Evolutionary conservation across 2,329 filamentous ascomycete species (phyloP).

Genomic region (Colletotrichum sp.): DNA sequence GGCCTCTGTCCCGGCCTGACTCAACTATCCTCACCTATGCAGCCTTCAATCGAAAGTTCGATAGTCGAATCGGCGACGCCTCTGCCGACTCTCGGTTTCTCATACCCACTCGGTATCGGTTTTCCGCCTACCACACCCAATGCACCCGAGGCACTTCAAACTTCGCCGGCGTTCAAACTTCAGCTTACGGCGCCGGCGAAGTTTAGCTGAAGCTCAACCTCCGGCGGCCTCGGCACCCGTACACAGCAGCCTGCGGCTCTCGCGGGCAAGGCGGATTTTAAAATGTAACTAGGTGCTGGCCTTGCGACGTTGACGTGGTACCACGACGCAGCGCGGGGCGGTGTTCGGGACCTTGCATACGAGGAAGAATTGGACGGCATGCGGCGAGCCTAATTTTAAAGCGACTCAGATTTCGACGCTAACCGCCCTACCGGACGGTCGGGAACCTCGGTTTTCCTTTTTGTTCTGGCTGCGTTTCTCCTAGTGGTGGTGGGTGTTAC

Average conservation of each 20-base stretch:
- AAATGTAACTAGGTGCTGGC: neutral
- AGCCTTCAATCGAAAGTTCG: neutral
- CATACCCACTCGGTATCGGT: neutral
- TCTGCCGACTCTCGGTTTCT: neutral
- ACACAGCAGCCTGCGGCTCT: neutral
- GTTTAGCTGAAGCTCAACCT: neutral
- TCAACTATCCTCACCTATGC: fast-evolving
- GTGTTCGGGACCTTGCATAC: neutral
- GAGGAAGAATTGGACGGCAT: neutral
- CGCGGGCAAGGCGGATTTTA: neutral
- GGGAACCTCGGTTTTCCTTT: neutral
- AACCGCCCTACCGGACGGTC: neutral
- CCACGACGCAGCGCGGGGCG: neutral
- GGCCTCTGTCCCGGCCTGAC: neutral
- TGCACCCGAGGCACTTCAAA: neutral
- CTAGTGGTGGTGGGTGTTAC: neutral
- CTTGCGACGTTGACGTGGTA: neutral
- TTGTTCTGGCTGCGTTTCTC: neutral
- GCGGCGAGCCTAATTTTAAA: neutral
- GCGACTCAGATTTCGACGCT: neutral
- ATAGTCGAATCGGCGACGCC: neutral
- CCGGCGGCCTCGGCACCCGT: neutral
- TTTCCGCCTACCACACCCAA: neutral
- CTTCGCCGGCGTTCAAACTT: neutral
- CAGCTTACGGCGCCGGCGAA: neutral